Conservation (phyloP, 371 early-diverging fungal genomes). For the Circinella umbellata region DNA sequence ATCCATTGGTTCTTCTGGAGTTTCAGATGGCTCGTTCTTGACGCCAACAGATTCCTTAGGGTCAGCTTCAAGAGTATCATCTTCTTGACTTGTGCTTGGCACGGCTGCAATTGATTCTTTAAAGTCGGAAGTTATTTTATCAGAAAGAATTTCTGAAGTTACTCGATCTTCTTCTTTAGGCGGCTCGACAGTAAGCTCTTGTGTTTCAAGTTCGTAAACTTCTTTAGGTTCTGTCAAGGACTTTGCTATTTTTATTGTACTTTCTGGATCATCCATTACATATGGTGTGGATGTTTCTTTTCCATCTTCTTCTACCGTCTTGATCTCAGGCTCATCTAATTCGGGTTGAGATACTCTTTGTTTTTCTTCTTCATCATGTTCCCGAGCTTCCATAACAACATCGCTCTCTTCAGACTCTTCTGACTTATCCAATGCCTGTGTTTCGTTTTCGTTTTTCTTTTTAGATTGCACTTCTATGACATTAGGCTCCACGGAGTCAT, state of each 20-base stretch:
- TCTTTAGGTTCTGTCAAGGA: not conserved
- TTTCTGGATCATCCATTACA: too few relatives aligned
- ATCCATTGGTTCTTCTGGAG: not conserved
- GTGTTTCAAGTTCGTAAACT: not conserved
- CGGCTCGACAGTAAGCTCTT: not conserved
- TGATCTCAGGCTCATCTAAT: too few relatives aligned
- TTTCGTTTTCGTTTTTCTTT: not conserved
- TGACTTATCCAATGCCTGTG: not conserved
- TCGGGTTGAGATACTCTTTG: not conserved
- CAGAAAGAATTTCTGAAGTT: not conserved
- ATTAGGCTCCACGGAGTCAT: not conserved
- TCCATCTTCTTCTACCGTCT: too few relatives aligned
- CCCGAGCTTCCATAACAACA: too few relatives aligned
- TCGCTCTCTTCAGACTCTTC: not conserved
- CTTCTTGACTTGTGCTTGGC: too few relatives aligned
- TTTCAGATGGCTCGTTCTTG: not conserved
- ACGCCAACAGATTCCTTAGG: too few relatives aligned
- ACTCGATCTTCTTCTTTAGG: conserved; percentile 5
- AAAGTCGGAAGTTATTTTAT: not conserved
- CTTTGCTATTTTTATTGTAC: too few relatives aligned
- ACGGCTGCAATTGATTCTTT: not conserved
- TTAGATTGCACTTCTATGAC: not conserved
- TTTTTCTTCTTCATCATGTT: not conserved
- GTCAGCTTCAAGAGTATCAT: too few relatives aligned
- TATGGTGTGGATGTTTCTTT: too few relatives aligned